Evolutionary conservation across 305 asterid genomes (phyloP), one percentile per base, ranked within the genome.

Genomic region (Stenogyne calaminthoides): DNA sequence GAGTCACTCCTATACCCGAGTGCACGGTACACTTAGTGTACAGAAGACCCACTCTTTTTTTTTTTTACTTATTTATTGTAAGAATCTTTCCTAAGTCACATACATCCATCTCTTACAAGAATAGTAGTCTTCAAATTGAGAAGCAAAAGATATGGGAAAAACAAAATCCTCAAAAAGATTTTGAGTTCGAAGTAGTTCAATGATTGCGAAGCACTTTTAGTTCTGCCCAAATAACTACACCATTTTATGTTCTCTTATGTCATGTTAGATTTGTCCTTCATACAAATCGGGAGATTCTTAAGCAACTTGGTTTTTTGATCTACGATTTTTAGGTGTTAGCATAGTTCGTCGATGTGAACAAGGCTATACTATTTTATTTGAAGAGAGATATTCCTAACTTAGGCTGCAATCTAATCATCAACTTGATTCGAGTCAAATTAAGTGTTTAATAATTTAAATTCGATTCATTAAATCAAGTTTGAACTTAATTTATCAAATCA

Each of bases 221-320:
- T 59, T 67, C 5, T 42, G 70, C 67, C 65, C 22, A 73, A 60
- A 25, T 11, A 58, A 14, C 34, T 58, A 27, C 40, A 6, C 19
- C 5, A 58, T 22, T 56, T 56, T 15, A 9, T 18, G 49, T 0
- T 15, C 27, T 6, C 10, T 15, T 18, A 52, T 59, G 57, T 72
- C 73, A 37, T 46, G 40, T 51, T 71, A 63, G 29, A 55, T 81
- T 81, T 75, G 80, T 74, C 76, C 14, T 64, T 14, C 55, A 60
- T 67, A 55, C 58, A 54, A 67, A 56, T 60, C 34, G 39, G 52
- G 73, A 62, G 61, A 75, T 74, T 71, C 78, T 49, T 65, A 71
- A 15, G 67, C 78, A 81, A 77, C 39, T 71, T 49, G 69, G 49
- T 69, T 67, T 67, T 66, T 6, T 54, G 34, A 22, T 61, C 52